phyloP scores from a whole-genome alignment of 2,329 filamentous ascomycete genomes.

The Nothophoma quercina region DNA sequence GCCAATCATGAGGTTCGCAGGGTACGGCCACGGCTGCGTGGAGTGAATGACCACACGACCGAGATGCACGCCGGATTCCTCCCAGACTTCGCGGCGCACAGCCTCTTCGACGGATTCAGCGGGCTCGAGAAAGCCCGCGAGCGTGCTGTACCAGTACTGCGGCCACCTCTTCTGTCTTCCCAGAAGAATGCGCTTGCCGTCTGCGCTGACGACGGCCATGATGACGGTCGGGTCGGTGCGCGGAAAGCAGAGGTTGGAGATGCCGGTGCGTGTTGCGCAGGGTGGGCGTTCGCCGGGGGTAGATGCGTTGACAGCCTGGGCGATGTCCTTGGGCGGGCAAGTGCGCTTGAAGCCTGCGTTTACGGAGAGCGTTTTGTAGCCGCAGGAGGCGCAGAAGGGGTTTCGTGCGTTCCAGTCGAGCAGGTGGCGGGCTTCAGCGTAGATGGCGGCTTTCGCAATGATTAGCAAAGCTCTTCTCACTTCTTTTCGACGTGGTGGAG shows the following conservation, averaged over 20 bases:
- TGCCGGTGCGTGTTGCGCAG: slow-evolving; percentile 81
- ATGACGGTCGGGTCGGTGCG: slow-evolving; percentile 95
- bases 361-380: slow-evolving; percentile 78
- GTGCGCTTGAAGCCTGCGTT: slow-evolving; percentile 82
- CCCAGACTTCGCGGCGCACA: slow-evolving; percentile 60
- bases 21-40: slow-evolving; percentile 63
- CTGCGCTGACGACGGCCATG: slow-evolving; percentile 85
- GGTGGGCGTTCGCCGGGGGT: slow-evolving; percentile 62
- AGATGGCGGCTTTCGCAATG: slow-evolving; percentile 94
- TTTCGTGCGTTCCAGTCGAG: slow-evolving; percentile 95
- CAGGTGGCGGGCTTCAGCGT: slow-evolving; percentile 85
- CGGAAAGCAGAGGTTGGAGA: slow-evolving; percentile 92
- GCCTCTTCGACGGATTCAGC: slow-evolving; percentile 61
- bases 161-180: slow-evolving; percentile 88
- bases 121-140: slow-evolving; percentile 66
- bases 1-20: slow-evolving; percentile 62
- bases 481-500: neutral
- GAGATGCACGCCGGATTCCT: slow-evolving; percentile 57
- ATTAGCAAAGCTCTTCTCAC: neutral
- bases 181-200: slow-evolving; percentile 79
- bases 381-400: slow-evolving; percentile 90
- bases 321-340: slow-evolving; percentile 75
- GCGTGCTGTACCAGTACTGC: slow-evolving; percentile 83
- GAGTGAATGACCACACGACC: slow-evolving; percentile 60
- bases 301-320: slow-evolving; percentile 52